Conservation (phyloP, 768 basidiomycete genomes). For the Tubosaeta brunneosetosa region DNA sequence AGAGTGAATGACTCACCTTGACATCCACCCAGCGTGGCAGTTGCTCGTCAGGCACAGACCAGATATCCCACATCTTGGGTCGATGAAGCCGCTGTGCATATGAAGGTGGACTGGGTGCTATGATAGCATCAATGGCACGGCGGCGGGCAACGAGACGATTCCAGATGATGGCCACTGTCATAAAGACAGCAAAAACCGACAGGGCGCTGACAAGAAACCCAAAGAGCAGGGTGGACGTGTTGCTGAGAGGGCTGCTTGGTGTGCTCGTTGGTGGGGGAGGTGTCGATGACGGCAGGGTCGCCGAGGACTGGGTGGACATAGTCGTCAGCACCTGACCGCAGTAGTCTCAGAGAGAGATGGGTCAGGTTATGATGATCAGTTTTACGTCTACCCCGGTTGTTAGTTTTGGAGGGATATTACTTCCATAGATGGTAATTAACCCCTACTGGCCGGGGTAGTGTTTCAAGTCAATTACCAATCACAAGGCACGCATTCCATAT, state of each 20-base stretch:
- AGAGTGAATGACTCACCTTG: conserved; percentile 21
- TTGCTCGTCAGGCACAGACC: conserved; percentile 6
- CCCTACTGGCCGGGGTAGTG: conserved; percentile 2
- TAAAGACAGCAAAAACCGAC: conserved; percentile 29
- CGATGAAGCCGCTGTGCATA: conserved; percentile 5
- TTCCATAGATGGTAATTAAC: conserved; percentile 4
- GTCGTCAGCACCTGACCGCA: conserved; percentile 4
- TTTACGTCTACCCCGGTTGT: conserved; percentile 14
- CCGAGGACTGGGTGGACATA: conserved; percentile 19
- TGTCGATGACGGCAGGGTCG: neutral
- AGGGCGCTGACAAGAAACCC: conserved; percentile 31
- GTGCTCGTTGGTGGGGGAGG: conserved; percentile 3
- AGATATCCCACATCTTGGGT: conserved; percentile 25
- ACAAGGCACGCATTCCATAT: conserved; percentile 5
- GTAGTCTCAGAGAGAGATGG: conserved; percentile 13
- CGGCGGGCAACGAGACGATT: conserved; percentile 31
- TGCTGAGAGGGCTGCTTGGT: neutral
- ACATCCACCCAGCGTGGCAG: conserved; percentile 11
- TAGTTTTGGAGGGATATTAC: conserved; percentile 1
- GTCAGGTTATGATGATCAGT: neutral
- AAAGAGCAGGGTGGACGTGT: conserved; percentile 27
- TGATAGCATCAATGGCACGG: conserved; percentile 22
- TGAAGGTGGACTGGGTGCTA: neutral
- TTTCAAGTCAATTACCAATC: neutral
- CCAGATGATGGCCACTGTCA: conserved; percentile 28